Conservation (phyloP, 2,329 filamentous ascomycete genomes). For the Colletotrichum limetticola region DNA sequence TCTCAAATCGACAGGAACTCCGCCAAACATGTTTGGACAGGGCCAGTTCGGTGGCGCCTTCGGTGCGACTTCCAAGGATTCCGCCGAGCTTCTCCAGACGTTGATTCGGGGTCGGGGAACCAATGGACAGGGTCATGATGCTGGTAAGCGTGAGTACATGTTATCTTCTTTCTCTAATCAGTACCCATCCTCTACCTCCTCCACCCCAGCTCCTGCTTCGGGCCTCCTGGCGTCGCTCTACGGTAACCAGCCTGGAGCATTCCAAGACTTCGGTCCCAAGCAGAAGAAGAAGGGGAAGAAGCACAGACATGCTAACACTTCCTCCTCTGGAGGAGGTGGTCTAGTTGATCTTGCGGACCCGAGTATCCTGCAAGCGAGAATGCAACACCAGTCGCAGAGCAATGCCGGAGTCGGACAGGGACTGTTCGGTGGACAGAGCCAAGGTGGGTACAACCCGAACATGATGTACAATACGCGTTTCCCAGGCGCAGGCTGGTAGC, state of each 20-base stretch:
- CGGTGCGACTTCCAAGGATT: constrained; percentile 76
- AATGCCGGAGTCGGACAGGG: constrained; percentile 88
- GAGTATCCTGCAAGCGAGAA: constrained; percentile 98
- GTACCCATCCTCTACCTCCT: constrained; percentile 83
- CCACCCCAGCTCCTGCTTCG: constrained; percentile 88
- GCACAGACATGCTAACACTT: constrained; percentile 99
- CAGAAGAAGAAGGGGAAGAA: constrained; percentile 99
- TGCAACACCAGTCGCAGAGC: constrained; percentile 88
- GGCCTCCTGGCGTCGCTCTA: constrained; percentile 93
- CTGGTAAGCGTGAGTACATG: constrained; percentile 98
- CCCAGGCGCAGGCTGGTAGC: constrained; percentile 38
- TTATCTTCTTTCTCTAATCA: constrained; percentile 92
- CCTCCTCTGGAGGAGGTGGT: constrained; percentile 98
- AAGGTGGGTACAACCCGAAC: constrained; percentile 94
- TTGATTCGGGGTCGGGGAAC: constrained; percentile 78
- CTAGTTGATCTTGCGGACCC: constrained; percentile 99
- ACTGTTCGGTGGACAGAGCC: constrained; percentile 85
- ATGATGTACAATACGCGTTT: constrained; percentile 76
- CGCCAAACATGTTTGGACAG: constrained; percentile 94
- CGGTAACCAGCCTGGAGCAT: constrained; percentile 84
- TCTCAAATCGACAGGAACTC: constrained; percentile 93
- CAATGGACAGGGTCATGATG: constrained; percentile 80
- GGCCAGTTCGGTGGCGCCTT: constrained; percentile 85
- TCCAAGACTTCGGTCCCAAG: constrained; percentile 93
- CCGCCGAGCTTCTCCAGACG: constrained; percentile 81